These are phyloP conservation scores for Ormosia semicastrata DNA, from an alignment of 306 rosid genomes.

Conservation along the genomic window DNA sequence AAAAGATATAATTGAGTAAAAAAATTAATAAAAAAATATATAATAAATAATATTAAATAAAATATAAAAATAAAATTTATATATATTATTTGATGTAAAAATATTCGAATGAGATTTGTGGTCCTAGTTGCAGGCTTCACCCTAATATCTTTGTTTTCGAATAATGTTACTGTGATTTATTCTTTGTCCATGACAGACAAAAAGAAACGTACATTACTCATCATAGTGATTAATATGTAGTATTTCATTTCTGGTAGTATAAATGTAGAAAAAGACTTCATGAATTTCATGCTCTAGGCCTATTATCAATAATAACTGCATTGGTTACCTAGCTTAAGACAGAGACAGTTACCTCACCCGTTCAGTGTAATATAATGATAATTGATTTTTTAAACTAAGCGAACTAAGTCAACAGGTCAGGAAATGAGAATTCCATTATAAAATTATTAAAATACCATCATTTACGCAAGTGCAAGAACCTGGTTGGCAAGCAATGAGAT, in stretches of 20 bases:
- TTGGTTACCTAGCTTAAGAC: background rate
- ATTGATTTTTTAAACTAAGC: constrained; percentile 12
- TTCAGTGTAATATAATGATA: constrained; percentile 11
- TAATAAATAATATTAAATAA: no score
- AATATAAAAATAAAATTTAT: no score
- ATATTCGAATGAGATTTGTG: background rate
- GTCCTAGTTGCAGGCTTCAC: background rate
- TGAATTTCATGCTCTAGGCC: constrained; percentile 16
- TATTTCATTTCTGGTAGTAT: background rate
- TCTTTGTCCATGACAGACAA: background rate
- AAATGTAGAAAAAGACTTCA: background rate
- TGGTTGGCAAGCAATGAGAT: constrained; percentile 46
- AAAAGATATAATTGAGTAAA: no score
- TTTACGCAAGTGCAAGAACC: constrained; percentile 28
- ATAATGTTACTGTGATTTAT: background rate
- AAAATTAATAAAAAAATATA: no score
- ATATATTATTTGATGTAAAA: no score
- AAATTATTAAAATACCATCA: constrained; percentile 31
- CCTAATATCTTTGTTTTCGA: background rate
- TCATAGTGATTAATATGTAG: background rate
- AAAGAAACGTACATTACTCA: background rate
- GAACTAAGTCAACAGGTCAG: constrained; percentile 18
- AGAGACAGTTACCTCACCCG: background rate
- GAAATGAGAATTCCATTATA: constrained; percentile 14
- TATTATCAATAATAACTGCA: background rate